These are phyloP conservation scores for Graphilbum sp. DNA, from an alignment of 2,329 filamentous ascomycete species.

Conservation along the genomic window DNA sequence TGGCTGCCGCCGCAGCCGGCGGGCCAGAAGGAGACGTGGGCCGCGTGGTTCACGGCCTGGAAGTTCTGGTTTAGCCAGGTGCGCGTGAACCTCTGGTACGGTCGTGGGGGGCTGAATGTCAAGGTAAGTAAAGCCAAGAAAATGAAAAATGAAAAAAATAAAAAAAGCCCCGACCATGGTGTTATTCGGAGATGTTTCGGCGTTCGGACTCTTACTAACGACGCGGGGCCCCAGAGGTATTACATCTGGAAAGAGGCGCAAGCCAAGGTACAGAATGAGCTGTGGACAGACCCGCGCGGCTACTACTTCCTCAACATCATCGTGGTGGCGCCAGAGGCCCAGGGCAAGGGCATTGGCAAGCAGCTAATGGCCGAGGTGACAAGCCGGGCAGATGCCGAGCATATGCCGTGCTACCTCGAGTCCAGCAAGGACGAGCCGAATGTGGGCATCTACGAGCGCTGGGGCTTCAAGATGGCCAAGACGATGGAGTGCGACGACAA, in stretches of 20 bases:
- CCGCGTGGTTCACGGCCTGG: slow-evolving; percentile 46
- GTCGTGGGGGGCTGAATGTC: slow-evolving; percentile 50
- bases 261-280: slow-evolving; percentile 37
- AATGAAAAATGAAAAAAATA: neutral
- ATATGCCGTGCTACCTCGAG: slow-evolving; percentile 52
- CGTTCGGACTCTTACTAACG: neutral
- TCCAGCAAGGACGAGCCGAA: slow-evolving; percentile 53
- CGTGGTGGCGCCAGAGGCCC: slow-evolving; percentile 46
- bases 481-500: slow-evolving; percentile 52
- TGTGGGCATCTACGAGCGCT: slow-evolving; percentile 50
- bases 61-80: slow-evolving; percentile 50
- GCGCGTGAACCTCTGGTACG: slow-evolving; percentile 50
- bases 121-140: slow-evolving; percentile 20
- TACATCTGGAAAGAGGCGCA: slow-evolving; percentile 58
- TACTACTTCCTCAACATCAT: slow-evolving; percentile 70
- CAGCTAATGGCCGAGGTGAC: slow-evolving; percentile 48
- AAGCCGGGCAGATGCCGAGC: slow-evolving; percentile 44
- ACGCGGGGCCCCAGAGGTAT: slow-evolving; percentile 35
- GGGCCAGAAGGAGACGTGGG: slow-evolving; percentile 36
- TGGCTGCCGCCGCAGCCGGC: slow-evolving; percentile 45
- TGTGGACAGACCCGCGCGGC: slow-evolving; percentile 50
- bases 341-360: slow-evolving; percentile 51
- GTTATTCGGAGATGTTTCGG: neutral
- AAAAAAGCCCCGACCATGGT: neutral
- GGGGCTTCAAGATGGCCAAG: slow-evolving; percentile 49